phyloP scores from a whole-genome alignment of 1,284 basidiomycete genomes.

The Pulveroboletus sp. region DNA sequence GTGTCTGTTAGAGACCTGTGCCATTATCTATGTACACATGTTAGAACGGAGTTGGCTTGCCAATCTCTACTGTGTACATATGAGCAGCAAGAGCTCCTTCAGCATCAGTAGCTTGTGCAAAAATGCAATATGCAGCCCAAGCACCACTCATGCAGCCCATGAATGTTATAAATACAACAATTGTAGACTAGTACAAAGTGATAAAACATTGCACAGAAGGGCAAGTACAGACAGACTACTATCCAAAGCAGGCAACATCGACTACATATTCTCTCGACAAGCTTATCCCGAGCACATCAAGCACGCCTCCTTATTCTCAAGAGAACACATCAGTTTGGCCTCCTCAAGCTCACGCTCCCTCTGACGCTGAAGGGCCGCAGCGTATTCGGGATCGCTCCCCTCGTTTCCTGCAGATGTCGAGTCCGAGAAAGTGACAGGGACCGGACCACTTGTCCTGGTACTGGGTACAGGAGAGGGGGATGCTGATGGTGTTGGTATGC shows the following conservation, averaged over 20 bases:
- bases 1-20: background rate
- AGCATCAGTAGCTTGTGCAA: no score
- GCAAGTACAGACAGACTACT: constrained; percentile 3
- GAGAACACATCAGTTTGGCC: constrained; percentile 75
- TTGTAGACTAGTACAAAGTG: constrained; percentile 13
- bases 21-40: constrained; percentile 4
- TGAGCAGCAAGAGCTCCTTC: background rate
- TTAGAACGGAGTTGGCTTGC: background rate
- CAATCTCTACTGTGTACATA: background rate
- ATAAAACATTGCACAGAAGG: background rate
- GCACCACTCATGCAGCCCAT: background rate
- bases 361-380: constrained; percentile 73
- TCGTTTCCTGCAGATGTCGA: constrained; percentile 45
- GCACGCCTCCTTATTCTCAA: constrained; percentile 89
- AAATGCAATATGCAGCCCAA: background rate
- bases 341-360: constrained; percentile 77
- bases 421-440: constrained; percentile 14
- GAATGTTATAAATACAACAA: constrained; percentile 16
- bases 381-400: constrained; percentile 74
- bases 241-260: constrained; percentile 6
- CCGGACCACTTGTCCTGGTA: constrained; percentile 10
- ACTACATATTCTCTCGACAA: background rate
- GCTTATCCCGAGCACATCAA: constrained; percentile 78
- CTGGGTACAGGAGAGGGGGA: constrained; percentile 33
- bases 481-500: constrained; percentile 36